Evolutionary conservation across 305 asterid species (phyloP).

Genomic region (Andrographis paniculata): DNA sequence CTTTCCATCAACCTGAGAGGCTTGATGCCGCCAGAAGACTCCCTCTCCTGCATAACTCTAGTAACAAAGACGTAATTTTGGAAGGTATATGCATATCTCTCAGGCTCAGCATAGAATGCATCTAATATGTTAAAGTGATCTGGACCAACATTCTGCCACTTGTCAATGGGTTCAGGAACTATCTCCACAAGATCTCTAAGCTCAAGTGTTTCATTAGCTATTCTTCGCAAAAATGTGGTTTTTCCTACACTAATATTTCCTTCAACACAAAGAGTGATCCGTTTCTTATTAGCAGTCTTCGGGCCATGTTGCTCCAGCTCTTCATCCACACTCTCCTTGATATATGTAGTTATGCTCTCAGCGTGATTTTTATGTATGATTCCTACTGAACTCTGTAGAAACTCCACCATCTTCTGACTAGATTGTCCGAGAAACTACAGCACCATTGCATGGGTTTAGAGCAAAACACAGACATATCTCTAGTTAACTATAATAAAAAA

Average conservation of each 20-base stretch:
- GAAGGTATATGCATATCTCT: constrained; percentile 92
- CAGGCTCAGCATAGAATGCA: constrained; percentile 90
- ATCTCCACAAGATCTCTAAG: constrained; percentile 89
- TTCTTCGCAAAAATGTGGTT: constrained; percentile 81
- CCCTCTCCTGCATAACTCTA: constrained; percentile 91
- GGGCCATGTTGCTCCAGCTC: constrained; percentile 49
- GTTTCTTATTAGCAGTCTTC: constrained; percentile 42
- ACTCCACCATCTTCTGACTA: constrained; percentile 82
- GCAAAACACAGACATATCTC: not conserved
- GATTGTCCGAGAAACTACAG: constrained; percentile 72
- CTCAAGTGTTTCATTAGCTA: constrained; percentile 92
- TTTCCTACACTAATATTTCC: constrained; percentile 98
- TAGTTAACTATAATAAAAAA: no score
- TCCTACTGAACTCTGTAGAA: constrained; percentile 79
- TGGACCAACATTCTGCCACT: constrained; percentile 88
- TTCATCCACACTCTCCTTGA: constrained; percentile 84
- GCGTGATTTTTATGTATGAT: constrained; percentile 90
- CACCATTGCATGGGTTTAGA: constrained; percentile 11
- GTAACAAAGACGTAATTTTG: constrained; percentile 94
- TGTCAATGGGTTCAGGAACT: constrained; percentile 90
- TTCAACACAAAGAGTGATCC: constrained; percentile 86
- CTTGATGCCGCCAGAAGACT: constrained; percentile 69
- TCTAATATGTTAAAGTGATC: constrained; percentile 88
- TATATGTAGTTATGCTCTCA: constrained; percentile 76
- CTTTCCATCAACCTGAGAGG: constrained; percentile 96